Base-by-base conservation (phyloP, 257 asterid genomes). In the Agastache rugosa region DNA sequence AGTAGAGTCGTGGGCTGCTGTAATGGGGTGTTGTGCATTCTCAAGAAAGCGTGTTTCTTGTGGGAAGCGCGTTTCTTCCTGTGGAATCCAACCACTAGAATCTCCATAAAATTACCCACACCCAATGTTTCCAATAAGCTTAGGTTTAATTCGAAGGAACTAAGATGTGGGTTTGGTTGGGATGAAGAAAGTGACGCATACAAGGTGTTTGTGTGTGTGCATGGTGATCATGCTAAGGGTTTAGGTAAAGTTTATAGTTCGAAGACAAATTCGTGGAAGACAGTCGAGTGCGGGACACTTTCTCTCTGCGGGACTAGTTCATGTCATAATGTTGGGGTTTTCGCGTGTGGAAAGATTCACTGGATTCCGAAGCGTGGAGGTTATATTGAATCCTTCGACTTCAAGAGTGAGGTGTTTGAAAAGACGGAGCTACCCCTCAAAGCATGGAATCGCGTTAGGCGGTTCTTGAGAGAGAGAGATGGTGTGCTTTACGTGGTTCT, bases 311-410 rank as follows among this genome's bases (percentile, higher is more conserved):
- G 39, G 39, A 1, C 39, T n/a, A n/a, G n/a, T n/a, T n/a, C n/a
- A n/a, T n/a, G n/a, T n/a, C n/a, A n/a, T 31, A 64, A 7, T 16
- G 31, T 48, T 0, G 86, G 84, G 3, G 74, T 64, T 7, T 85
- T 64, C 48, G 86, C 44, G 2, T 67, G 55, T 62, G 92, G 92
- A 10, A 29, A 29, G 31, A 83, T 45, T n/a, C 88, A 87, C 70
- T 87, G 88, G 88, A 27, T 5, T 3, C 10, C 4, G 31, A n/a
- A n/a, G n/a, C n/a, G n/a, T n/a, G n/a, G n/a, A n/a, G n/a, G n/a
- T n/a, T n/a, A n/a, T n/a, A 73, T 73, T 16, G 11, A 12, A 4
- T 73, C 10, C 0, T 73, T 47, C 41, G 71, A 62, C 29, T 20
- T 73, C 16, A 11, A 23, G 25, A 48, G 7, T 3, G 53, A 47